Percentiles rank a stretch among this genome's conserved stretches.
Conservation (phyloP, 306 rosid species). For the Dicorynia guianensis region DNA sequence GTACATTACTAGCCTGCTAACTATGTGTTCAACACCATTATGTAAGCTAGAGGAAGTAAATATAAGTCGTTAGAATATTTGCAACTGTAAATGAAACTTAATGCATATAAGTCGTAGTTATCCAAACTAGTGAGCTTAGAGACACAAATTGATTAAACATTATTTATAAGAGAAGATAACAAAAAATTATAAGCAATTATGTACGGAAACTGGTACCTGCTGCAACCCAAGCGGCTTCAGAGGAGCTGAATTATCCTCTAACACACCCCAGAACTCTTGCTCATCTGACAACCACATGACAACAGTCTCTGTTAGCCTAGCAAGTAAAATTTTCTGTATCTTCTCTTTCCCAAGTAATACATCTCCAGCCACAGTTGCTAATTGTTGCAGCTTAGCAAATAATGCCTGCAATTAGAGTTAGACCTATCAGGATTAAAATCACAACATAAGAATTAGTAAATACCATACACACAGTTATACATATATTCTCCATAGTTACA, state of each 20-base stretch:
- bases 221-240: slow-evolving; percentile 82
- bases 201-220: slow-evolving; percentile 66
- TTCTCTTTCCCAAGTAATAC: slow-evolving; percentile 89
- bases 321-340: slow-evolving; percentile 93
- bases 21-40: background rate
- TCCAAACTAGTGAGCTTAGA: background rate
- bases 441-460: slow-evolving; percentile 16
- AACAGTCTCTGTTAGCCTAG: slow-evolving; percentile 95
- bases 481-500: background rate
- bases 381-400: slow-evolving; percentile 88
- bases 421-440: slow-evolving; percentile 33
- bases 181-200: slow-evolving; percentile 18
- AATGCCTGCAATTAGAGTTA: slow-evolving; percentile 72
- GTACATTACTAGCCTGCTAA: too few species aligned
- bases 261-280: slow-evolving; percentile 93
- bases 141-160: background rate
- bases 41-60: background rate
- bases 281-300: slow-evolving; percentile 96
- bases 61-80: background rate
- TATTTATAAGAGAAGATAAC: background rate
- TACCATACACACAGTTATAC: background rate
- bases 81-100: background rate
- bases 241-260: slow-evolving; percentile 77
- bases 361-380: slow-evolving; percentile 95
- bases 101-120: background rate